A percentile compares a stretch with the other conserved stretches of the same genome.
phyloP scores from a whole-genome alignment of 768 basidiomycete genomes.

The Rhodotorula sphaerocarpa region DNA sequence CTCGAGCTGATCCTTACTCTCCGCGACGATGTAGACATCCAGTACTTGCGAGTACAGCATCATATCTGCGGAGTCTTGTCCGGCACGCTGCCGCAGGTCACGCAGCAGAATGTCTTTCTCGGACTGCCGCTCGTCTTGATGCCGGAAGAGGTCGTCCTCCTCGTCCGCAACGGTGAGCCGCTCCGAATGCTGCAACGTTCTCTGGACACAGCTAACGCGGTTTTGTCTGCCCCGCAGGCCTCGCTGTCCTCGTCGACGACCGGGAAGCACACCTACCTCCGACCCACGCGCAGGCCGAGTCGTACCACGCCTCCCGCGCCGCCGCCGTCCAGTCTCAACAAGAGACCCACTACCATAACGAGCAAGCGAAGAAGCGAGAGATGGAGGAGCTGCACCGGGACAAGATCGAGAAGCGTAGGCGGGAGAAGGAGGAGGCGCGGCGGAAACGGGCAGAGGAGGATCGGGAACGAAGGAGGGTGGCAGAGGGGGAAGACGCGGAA shows the following conservation, averaged over 20 bases:
- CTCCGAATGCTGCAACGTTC: background rate
- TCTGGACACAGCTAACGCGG: background rate
- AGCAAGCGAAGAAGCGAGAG: conserved; percentile 50
- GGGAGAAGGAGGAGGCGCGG: conserved; percentile 31
- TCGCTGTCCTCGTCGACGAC: conserved; percentile 72
- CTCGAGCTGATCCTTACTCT: too few relatives aligned
- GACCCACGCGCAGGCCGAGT: conserved; percentile 34
- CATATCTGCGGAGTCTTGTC: conserved; percentile 73
- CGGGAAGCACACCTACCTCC: conserved; percentile 48
- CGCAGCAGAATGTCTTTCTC: conserved; percentile 93
- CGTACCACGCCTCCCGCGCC: conserved; percentile 23
- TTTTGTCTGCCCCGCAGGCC: conserved; percentile 52
- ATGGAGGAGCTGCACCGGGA: conserved; percentile 51
- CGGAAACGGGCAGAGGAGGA: conserved; percentile 50
- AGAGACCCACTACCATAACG: conserved; percentile 54
- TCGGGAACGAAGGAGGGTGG: conserved; percentile 53
- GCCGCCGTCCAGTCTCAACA: conserved; percentile 47
- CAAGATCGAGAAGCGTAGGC: conserved; percentile 46
- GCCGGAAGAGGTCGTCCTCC: conserved; percentile 83
- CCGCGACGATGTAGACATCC: conserved; percentile 73
- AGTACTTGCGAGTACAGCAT: conserved; percentile 66
- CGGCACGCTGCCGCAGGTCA: conserved; percentile 86
- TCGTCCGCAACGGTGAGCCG: conserved; percentile 66
- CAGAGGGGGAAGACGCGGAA: background rate
- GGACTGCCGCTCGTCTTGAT: conserved; percentile 80